Conservation (phyloP, 768 basidiomycete genomes). For the Mycena rebaudengoi region DNA sequence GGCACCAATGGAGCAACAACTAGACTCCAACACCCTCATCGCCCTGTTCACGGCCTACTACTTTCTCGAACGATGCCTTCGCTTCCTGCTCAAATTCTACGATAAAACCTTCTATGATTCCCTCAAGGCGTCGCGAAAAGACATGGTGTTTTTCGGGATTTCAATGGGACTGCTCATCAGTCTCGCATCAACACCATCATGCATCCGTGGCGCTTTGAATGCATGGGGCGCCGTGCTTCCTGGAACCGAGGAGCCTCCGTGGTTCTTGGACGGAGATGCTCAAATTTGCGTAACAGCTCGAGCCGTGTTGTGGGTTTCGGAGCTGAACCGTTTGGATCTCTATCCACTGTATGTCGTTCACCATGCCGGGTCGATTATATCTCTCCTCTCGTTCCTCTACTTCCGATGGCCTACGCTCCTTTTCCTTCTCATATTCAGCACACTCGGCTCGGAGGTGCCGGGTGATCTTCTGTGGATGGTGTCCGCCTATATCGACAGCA, state of each 20-base stretch:
- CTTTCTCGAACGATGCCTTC: constrained; percentile 26
- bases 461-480: constrained; percentile 31
- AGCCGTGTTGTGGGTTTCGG: constrained; percentile 30
- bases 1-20: no score
- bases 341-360: constrained; percentile 28
- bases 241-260: constrained; percentile 5
- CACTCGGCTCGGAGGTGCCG: constrained; percentile 27
- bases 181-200: constrained; percentile 27
- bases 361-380: constrained; percentile 26
- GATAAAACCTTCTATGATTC: constrained; percentile 15
- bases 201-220: constrained; percentile 21
- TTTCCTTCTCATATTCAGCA: constrained; percentile 23
- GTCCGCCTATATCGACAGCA: constrained; percentile 26
- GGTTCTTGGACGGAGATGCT: constrained; percentile 23
- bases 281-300: constrained; percentile 26
- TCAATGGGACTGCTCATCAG: constrained; percentile 29
- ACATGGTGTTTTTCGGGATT: constrained; percentile 29
- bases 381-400: constrained; percentile 27
- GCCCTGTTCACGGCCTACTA: constrained; percentile 28
- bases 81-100: background rate
- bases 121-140: constrained; percentile 26
- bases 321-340: constrained; percentile 30
- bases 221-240: constrained; percentile 10
- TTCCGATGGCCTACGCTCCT: constrained; percentile 20
- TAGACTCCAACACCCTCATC: constrained; percentile 24